Base-by-base conservation (phyloP, 2,329 filamentous ascomycete genomes). In the Fusarium proliferatum region DNA sequence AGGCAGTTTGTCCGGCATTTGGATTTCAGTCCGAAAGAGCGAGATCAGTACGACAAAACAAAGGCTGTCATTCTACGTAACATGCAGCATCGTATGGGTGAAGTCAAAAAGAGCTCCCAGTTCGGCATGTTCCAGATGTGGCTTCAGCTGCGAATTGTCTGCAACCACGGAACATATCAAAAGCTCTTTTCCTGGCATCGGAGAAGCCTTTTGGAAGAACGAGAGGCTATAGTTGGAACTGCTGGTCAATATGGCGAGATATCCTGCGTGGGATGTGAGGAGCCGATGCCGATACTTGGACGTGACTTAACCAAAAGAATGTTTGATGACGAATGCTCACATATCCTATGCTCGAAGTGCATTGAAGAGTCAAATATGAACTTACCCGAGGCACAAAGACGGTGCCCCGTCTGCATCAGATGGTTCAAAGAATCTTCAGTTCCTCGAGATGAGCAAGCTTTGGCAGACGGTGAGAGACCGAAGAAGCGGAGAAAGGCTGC, bases 51-150 rank as follows among this genome's bases (percentile, higher is more conserved):
- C 16, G 55, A 62, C 1, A 48, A 17, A 13, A 68, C 65, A 10
- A 34, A 13, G 2, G 48, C 48, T 7, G 52, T 68, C 0, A 67
- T 68, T 2, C 0, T 23, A 2, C 41, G 65, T 2, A 68, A 68
- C 2, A 67, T 68, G 65, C 5, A 68, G 5, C 55, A 62, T 39
- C 65, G 65, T 0, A 17, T 53, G 15, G 65, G 63, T 11, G 65
- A 67, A 3, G 64, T 62, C 0, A 57, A 43, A 2, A 68, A 68
- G 5, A 68, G 65, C 16, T 68, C 63, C 0, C 63, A 68, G 10
- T 68, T 68, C 0, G 65, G 65, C 5, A 61, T 39, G 36, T 68
- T 68, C 2, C 65, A 68, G 3, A n/a, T 49, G 55, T 62, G 65
- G 53, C 64, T 68, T 1, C 65, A 68, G 1, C 11, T 68, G 0